phyloP scores from a whole-genome alignment of 805 yeast genomes.

The Naumovozyma dairenensis region DNA sequence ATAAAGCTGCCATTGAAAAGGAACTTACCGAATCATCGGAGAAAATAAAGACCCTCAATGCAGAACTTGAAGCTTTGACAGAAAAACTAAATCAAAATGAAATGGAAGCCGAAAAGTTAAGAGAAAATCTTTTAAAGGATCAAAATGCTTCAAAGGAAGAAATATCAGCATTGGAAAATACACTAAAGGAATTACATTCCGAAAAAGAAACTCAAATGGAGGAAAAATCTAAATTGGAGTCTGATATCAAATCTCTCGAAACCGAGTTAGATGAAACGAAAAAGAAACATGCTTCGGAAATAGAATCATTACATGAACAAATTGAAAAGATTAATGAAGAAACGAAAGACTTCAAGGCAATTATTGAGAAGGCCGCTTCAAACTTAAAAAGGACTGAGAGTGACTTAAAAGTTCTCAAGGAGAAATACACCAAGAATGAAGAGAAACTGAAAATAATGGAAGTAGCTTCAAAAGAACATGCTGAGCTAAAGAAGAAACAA shows the following conservation, averaged over 20 bases:
- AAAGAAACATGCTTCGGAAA: constrained; percentile 2
- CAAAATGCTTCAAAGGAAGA: not conserved
- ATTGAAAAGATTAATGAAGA: constrained; percentile 2
- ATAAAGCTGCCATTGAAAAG: not conserved
- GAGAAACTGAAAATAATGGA: not conserved
- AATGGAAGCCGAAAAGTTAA: not conserved
- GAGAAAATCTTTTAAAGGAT: not conserved
- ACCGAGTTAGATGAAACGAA: constrained; percentile 3
- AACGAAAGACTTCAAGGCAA: not conserved
- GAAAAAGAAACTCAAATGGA: not conserved
- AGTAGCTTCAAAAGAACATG: not conserved
- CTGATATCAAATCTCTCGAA: constrained; percentile 4
- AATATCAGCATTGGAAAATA: not conserved
- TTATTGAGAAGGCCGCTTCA: not conserved
- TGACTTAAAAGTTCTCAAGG: not conserved
- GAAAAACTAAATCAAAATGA: not conserved
- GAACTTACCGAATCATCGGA: not conserved
- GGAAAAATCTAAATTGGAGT: not conserved
- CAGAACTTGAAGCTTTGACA: not conserved
- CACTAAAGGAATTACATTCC: not conserved
- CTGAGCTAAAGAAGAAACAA: not conserved
- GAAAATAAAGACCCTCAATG: not conserved
- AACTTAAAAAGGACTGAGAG: not conserved
- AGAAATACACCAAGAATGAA: not conserved
- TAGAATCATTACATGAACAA: constrained; percentile 5